A percentile compares a stretch with the other conserved stretches of the same genome.
Conservation (phyloP, 768 basidiomycete genomes). For the Amanita rimosa region DNA sequence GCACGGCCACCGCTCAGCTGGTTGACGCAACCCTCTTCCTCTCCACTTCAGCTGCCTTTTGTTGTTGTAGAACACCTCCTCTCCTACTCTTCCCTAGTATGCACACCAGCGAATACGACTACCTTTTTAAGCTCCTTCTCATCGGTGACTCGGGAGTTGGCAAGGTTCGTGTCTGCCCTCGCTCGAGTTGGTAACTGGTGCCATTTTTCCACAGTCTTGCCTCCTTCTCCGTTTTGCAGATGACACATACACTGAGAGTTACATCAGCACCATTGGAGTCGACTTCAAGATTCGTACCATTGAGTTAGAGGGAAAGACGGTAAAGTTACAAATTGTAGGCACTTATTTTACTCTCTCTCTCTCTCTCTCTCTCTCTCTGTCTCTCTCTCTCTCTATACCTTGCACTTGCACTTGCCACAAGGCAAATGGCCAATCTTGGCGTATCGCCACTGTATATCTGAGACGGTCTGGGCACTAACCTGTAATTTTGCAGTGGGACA, state of each 20-base stretch:
- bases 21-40: constrained; percentile 25
- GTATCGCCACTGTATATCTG: background rate
- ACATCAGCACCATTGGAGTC: constrained; percentile 96
- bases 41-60: constrained; percentile 19
- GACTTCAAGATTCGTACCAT: constrained; percentile 99
- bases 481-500: constrained; percentile 75
- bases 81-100: constrained; percentile 29
- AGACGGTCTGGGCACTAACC: background rate
- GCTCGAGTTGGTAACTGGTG: constrained; percentile 7
- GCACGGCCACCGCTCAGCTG: constrained; percentile 16
- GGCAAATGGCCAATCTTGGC: background rate
- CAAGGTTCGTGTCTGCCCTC: constrained; percentile 42
- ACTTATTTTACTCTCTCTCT: constrained; percentile 8
- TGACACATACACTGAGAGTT: constrained; percentile 96
- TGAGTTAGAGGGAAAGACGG: constrained; percentile 96
- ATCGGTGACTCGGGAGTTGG: constrained; percentile 95
- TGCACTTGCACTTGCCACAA: no score
- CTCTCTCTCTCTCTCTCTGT: no score
- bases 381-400: no score
- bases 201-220: constrained; percentile 51
- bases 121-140: constrained; percentile 91
- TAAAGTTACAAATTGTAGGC: constrained; percentile 96
- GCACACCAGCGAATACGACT: constrained; percentile 94
- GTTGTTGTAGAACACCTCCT: constrained; percentile 16
- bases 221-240: constrained; percentile 88